Evolutionary conservation across 2,329 filamentous ascomycete species (phyloP), one percentile per base, ranked within the genome.

Genomic region (Fusarium sp.): DNA sequence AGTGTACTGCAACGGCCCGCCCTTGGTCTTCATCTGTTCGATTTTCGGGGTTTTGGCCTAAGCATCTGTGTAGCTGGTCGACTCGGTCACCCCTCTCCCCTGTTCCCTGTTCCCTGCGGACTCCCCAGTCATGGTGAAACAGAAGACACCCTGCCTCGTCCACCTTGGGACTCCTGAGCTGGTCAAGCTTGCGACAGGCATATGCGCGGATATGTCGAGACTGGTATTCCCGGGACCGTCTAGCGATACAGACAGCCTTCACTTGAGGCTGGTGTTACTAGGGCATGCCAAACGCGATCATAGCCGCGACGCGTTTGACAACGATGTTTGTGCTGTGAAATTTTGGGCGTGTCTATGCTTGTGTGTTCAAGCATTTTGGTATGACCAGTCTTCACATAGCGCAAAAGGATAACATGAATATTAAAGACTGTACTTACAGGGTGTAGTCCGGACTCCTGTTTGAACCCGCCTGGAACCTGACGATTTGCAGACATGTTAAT

Each of bases 81-180:
- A 41, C 23, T n/a, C 72, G 13, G 25, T 41, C 58, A 60, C 73
- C 68, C 73, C 68, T 66, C 67, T 66, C 66, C 74, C 74, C 62
- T 74, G 66, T 34, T 28, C 28, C 26, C 28, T 28, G 28, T 69
- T 57, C 57, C 59, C 70, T 76, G 76, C 74, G 73, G 75, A 71
- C 68, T 74, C 77, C 81, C 82, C 76, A 78, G 80, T 78, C 79
- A 75, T 74, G 79, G 81, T 86, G 85, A 86, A 86, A 86, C 85
- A 82, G 77, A 76, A 80, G 73, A 71, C 78, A 81, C 82, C 84
- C 81, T 85, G 83, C 73, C 81, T 83, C 82, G 82, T 79, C 82
- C 77, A 76, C 76, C 65, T 74, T 70, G 77, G 75, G 79, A 79
- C 45, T 81, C 80, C 79, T 79, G 77, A 77, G 80, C 77, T 74